A percentile compares a stretch with the other conserved stretches of the same genome.
phyloP scores from a whole-genome alignment of 441 rosid genomes.

The Dalechampia spathulata region DNA sequence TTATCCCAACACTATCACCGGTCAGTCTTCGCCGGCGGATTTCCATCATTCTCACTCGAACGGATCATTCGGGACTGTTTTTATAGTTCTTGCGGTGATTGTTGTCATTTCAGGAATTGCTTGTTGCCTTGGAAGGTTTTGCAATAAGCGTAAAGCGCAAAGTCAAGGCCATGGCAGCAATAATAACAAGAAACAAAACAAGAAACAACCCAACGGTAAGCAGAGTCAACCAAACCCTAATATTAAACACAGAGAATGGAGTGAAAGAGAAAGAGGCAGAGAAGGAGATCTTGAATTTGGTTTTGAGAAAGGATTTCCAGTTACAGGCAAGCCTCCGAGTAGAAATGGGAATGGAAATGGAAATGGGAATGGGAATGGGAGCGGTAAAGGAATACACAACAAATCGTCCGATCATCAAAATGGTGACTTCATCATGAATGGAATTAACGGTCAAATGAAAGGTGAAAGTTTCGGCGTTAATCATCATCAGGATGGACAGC shows the following conservation, averaged over 20 bases:
- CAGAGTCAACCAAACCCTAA: constrained; percentile 4
- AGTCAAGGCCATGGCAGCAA: background rate
- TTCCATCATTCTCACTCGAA: constrained; percentile 17
- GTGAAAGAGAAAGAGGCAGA: constrained; percentile 23
- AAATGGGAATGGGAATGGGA: too few relatives aligned
- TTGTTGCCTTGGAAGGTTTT: constrained; percentile 26
- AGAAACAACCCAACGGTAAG: constrained; percentile 1
- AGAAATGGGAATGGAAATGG: constrained; percentile 29
- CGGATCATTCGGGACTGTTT: constrained; percentile 27
- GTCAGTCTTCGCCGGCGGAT: constrained; percentile 18
- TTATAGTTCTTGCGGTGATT: constrained; percentile 26
- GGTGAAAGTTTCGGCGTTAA: constrained; percentile 22
- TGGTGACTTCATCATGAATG: background rate
- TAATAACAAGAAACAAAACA: constrained; percentile 11
- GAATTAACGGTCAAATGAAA: constrained; percentile 19
- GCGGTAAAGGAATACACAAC: too few relatives aligned
- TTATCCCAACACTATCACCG: constrained; percentile 50
- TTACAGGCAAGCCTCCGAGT: constrained; percentile 9
- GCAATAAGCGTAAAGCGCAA: constrained; percentile 10
- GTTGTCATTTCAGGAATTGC: constrained; percentile 23
- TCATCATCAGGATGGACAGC: constrained; percentile 17
- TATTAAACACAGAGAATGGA: constrained; percentile 29
- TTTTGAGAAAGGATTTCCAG: constrained; percentile 28
- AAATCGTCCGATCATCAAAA: constrained; percentile 22
- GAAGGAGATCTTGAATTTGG: constrained; percentile 38